Conservation (phyloP, 192 early-diverging fungal genomes). For the Oehlia diaphana region DNA sequence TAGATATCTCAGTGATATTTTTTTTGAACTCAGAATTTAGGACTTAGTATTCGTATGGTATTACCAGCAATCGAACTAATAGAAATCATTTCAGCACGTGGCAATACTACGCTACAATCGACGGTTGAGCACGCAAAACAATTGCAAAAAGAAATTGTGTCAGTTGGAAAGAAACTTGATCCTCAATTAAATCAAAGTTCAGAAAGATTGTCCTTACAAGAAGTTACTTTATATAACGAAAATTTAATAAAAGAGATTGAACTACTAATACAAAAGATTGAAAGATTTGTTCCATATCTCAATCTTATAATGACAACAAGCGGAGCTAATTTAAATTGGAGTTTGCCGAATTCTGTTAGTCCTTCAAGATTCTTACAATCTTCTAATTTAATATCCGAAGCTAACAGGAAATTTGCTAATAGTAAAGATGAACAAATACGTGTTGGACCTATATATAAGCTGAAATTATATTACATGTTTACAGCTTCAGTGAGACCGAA, state of each 20-base stretch:
- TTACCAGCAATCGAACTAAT: slow-evolving; percentile 73
- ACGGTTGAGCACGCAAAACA: slow-evolving; percentile 54
- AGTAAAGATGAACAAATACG: neutral
- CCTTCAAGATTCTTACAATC: slow-evolving; percentile 64
- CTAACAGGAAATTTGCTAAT: slow-evolving; percentile 25
- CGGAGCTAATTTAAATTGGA: slow-evolving; percentile 32
- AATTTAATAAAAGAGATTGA: slow-evolving; percentile 26
- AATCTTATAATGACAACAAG: slow-evolving; percentile 38
- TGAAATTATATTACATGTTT: slow-evolving; percentile 72
- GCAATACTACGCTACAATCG: slow-evolving; percentile 58
- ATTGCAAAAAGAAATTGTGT: slow-evolving; percentile 55
- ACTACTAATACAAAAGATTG: slow-evolving; percentile 29
- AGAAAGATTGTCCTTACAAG: neutral
- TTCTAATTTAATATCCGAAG: slow-evolving; percentile 39
- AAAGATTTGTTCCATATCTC: slow-evolving; percentile 41
- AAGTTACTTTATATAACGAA: slow-evolving; percentile 9
- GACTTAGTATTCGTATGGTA: slow-evolving; percentile 49
- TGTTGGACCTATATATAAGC: slow-evolving; percentile 45
- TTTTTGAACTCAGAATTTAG: neutral
- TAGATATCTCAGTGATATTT: neutral
- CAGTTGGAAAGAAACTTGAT: slow-evolving; percentile 41
- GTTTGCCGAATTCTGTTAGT: slow-evolving; percentile 47
- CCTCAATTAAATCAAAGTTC: slow-evolving; percentile 14
- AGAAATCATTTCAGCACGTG: slow-evolving; percentile 61
- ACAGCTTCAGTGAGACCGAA: slow-evolving; percentile 60